Base-by-base conservation (phyloP, 345 rosid species). In the Arabidopsis arenosa region DNA sequence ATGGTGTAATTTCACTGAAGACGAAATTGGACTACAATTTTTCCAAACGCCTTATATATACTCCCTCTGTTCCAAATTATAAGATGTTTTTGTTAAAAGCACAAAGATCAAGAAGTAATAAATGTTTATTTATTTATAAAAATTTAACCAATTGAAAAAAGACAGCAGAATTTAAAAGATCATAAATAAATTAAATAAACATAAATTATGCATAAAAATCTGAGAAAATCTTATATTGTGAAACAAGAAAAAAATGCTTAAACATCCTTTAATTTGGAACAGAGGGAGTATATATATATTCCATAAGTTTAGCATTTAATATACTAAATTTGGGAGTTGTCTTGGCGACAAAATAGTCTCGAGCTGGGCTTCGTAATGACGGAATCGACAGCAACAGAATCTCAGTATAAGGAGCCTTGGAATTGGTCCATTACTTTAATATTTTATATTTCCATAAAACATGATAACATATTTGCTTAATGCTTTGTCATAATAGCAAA, bases 401-500 rank as follows among this genome's bases (percentile, higher is more conserved):
- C 48, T 71, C 39, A 48, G n/a, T 14, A 15, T 60, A 60, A 21
- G n/a, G 36, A 48, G 49, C 49, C 60, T 36, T 60, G 59, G 57
- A 30, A 36, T 47, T 59, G 57, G 57, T 70, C 26, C 57, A 37
- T 2, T 9, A 7, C 33, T 48, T 44, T 10, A 3, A 9, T 30
- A 37, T 11, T 15, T 13, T 35, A 9, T 30, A 37, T 11, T 15
- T 13, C 21, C 36, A 58, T 70, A 43, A 58, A 72, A 23, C 39
- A 37, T 48, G 30, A 48, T 21, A 61, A 59, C 11, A 51, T 41
- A 28, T 59, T 7, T 36, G 67, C 49, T 52, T 47, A 60, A 9
- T 47, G 49, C 67, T 59, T 59, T 59, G 23, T 59, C 67, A 36
- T 45, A 71, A 71, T 59, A 59, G 59, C 67, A 35, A 47, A 71